Evolutionary conservation across 177 flowering plant species (phyloP), one percentile per base, ranked within the genome.

Genomic region (Vitis hybrid): DNA sequence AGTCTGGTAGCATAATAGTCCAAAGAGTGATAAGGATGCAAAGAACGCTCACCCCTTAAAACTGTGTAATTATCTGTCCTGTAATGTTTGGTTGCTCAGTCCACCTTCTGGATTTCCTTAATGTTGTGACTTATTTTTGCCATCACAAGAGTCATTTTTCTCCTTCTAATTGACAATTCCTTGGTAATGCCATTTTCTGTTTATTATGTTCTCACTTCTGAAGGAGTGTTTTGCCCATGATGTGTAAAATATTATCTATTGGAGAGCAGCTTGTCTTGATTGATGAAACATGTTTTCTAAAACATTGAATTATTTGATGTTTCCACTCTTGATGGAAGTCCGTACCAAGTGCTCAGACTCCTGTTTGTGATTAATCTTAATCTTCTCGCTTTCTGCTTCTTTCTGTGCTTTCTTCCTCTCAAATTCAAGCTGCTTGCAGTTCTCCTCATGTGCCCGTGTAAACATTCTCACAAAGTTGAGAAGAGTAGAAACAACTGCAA

Each of bases 401-500:
- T 78, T 85, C 69, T 71, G 73, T 2, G 88, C 89, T 70, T 82
- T 85, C 75, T 82, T 88, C 84, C 77, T 88, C 69, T 87, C 88
- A 34, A 80, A 68, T 72, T 87, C 93, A 59, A 85, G 59, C 67
- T 85, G 88, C 82, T 82, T 85, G 79, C 79, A 67, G 74, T 88
- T 88, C 62, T 88, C 93, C 22, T 82, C 82, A 5, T 85, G 87
- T 18, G 93, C 84, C 63, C 74, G 78, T 12, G 52, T 68, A 66
- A 87, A 88, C 87, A 84, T 81, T 67, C 80, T 76, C 69, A 82
- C 85, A 69, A 88, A 88, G 71, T 87, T 88, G 20, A 80, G 81
- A 60, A 88, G 79, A 3, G 88, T 88, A 15, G 90, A 76, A 29
- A 85, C 88, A 66, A 88, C 93, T 88, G 80, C 76, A 78, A 51